phyloP scores from a whole-genome alignment of 2,329 filamentous ascomycete species.

The Trichoderma citrinoviride region DNA sequence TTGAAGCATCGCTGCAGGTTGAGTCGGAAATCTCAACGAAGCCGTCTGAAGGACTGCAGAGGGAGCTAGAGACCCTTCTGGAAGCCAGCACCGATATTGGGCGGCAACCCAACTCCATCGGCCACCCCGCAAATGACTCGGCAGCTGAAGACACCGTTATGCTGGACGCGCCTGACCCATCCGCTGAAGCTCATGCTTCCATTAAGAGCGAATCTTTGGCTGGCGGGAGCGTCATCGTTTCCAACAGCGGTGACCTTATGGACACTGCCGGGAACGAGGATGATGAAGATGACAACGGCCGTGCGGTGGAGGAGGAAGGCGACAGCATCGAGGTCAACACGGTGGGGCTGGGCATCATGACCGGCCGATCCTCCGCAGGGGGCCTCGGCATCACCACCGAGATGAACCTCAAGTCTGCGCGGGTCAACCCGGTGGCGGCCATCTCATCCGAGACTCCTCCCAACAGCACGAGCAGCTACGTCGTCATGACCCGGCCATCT shows the following conservation, averaged over 20 bases:
- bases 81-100: conserved; percentile 62
- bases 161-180: conserved; percentile 47
- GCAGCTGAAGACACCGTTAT: conserved; percentile 49
- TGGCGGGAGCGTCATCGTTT: conserved; percentile 9
- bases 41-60: conserved; percentile 65
- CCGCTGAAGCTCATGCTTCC: conserved; percentile 46
- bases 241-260: conserved; percentile 37
- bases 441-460: conserved; percentile 45
- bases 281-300: conserved; percentile 35
- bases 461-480: conserved; percentile 48
- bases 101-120: conserved; percentile 40
- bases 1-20: conserved; percentile 73
- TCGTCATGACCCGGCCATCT: conserved; percentile 30
- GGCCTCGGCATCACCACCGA: conserved; percentile 26
- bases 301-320: conserved; percentile 39
- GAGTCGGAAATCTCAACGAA: conserved; percentile 78
- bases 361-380: conserved; percentile 20
- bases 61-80: conserved; percentile 71
- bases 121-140: conserved; percentile 40
- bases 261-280: conserved; percentile 39
- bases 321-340: conserved; percentile 49
- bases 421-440: conserved; percentile 27
- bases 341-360: conserved; percentile 35
- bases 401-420: conserved; percentile 30
- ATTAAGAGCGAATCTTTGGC: conserved; percentile 30